phyloP scores from a whole-genome alignment of 257 asterid genomes.

The Perilla frutescens region DNA sequence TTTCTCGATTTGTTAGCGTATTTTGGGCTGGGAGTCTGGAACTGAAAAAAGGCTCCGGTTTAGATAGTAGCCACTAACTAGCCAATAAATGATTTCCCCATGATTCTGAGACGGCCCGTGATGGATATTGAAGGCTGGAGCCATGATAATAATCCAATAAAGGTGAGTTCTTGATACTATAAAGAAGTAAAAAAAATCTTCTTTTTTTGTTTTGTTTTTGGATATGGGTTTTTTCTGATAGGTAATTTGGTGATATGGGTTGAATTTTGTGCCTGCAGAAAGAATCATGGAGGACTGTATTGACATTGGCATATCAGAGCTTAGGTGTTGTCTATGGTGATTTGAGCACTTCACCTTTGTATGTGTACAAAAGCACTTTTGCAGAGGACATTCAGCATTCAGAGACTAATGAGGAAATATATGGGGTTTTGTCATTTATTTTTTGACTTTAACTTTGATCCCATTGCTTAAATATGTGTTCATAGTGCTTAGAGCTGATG shows the following conservation, averaged over 20 bases:
- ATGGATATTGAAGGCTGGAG: slow-evolving; percentile 87
- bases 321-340: slow-evolving; percentile 97
- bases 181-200: neutral
- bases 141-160: slow-evolving; percentile 48
- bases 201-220: neutral
- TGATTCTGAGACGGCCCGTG: slow-evolving; percentile 54
- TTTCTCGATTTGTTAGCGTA: slow-evolving; percentile 32
- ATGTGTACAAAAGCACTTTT: slow-evolving; percentile 95
- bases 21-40: neutral
- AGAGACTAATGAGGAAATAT: slow-evolving; percentile 87
- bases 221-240: neutral
- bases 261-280: slow-evolving; percentile 49
- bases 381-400: slow-evolving; percentile 96
- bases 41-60: slow-evolving; percentile 1
- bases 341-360: slow-evolving; percentile 92
- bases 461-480: slow-evolving; percentile 88
- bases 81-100: slow-evolving; percentile 44
- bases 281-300: slow-evolving; percentile 83
- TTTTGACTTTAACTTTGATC: slow-evolving; percentile 89
- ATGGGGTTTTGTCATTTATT: slow-evolving; percentile 81
- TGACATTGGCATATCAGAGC: slow-evolving; percentile 92
- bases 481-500: slow-evolving; percentile 88
- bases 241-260: slow-evolving; percentile 14
- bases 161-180: slow-evolving; percentile 59
- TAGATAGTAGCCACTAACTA: slow-evolving; percentile 2